Evolutionary conservation across 768 basidiomycete species (phyloP).

Genomic region (Paxillus ammoniavirescens): DNA sequence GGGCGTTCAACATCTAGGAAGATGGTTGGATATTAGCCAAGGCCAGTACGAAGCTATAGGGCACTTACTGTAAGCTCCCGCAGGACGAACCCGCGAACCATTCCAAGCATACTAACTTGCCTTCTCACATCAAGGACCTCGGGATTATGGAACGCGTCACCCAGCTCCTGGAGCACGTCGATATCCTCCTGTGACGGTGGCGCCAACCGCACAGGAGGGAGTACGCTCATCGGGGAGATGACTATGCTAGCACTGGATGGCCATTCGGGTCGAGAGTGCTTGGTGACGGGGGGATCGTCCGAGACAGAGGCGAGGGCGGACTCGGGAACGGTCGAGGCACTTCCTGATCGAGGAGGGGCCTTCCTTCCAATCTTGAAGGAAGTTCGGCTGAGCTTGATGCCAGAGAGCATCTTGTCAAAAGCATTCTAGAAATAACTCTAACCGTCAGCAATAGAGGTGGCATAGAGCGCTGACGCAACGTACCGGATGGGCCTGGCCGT

Average conservation of each 20-base stretch:
- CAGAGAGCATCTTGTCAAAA: not conserved
- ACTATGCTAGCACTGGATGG: conserved; percentile 3
- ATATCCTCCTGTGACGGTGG: not conserved
- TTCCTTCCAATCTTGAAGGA: not conserved
- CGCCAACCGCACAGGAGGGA: not conserved
- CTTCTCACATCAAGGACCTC: conserved; percentile 8
- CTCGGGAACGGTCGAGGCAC: not conserved
- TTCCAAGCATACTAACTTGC: not conserved
- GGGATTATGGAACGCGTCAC: conserved; percentile 2
- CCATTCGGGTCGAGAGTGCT: not conserved
- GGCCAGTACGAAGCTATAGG: not conserved
- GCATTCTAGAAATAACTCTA: not conserved
- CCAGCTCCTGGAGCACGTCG: not conserved
- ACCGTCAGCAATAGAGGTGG: no score
- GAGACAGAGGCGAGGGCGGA: not conserved
- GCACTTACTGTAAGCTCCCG: not conserved
- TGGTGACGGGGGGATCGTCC: not conserved
- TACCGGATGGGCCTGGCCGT: not conserved
- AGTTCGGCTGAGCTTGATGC: not conserved
- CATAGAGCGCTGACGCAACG: not conserved
- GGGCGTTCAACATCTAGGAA: not conserved
- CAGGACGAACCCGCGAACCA: not conserved
- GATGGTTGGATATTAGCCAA: not conserved
- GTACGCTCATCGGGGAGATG: not conserved
- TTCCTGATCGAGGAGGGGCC: not conserved